Evolutionary conservation across 2,329 filamentous ascomycete genomes (phyloP), one percentile per base, ranked within the genome.

Genomic region (Phyllosticta citriasiana): DNA sequence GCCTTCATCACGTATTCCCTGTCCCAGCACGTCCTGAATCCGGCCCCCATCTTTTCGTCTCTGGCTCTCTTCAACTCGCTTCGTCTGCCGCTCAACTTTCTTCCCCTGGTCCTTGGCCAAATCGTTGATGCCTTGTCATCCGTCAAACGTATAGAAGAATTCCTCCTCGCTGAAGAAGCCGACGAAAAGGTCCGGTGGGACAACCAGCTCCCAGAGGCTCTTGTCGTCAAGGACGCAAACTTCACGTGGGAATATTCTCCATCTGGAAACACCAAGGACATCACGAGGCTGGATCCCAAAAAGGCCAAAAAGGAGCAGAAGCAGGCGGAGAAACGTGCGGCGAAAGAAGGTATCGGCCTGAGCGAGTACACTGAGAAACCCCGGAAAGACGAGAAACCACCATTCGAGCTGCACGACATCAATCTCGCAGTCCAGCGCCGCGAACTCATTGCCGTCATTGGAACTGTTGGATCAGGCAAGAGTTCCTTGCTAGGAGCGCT

Each of bases 1-100:
- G 85, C 93, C 0, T 97, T 97, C 73, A 93, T 97, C 74, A 93
- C 90, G 0, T 86, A 82, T 66, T 81, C 81, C 1, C 73, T 84
- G n/a, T 78, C 83, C 1, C 79, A 88, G 62, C 87, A 91, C 66
- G 73, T 73, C 27, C 81, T 97, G 19, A 79, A 84, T 1, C 86
- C 94, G 0, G 90, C 91, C 0, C 80, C 86, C 25, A 83, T 97
- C 40, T 97, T 99, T 77, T 97, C 93, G 0, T 97, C 93, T 0
- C 80, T 97, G 14, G 93, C 93, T 0, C 77, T 97, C 7, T 99
- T 97, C 81, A 97, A 97, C 73, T 86, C 88, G 4, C 81, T 99
- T 53, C 86, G 94, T 52, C 84, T 97, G 73, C 94, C 94, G 0
- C 82, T 99, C 58, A 97, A 96, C 70, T 76, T 97, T 68, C 79